Conservation (phyloP, 2,329 filamentous ascomycete genomes). For the Trichoderma citrinoviride region DNA sequence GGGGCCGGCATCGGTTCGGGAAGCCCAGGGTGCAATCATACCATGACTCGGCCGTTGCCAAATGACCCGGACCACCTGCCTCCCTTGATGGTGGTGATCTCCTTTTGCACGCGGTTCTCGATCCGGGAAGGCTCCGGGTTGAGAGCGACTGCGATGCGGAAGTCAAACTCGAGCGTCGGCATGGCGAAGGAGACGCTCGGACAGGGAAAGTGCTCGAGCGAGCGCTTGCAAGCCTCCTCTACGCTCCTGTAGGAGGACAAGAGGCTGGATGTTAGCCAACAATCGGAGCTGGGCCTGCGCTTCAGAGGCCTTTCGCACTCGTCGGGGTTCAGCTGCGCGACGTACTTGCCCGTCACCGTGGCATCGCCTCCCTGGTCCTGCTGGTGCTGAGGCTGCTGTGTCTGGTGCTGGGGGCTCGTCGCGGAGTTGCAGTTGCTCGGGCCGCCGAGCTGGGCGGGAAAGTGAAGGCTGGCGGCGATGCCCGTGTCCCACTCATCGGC, state of each 20-base stretch:
- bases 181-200: constrained; percentile 44
- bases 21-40: constrained; percentile 28
- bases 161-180: constrained; percentile 48
- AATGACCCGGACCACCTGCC: constrained; percentile 50
- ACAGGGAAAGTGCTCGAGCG: constrained; percentile 42
- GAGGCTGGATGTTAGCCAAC: constrained; percentile 23
- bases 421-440: constrained; percentile 14
- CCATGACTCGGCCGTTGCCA: constrained; percentile 47
- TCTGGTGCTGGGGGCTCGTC: constrained; percentile 7
- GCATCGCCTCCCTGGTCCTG: constrained; percentile 16
- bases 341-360: constrained; percentile 20
- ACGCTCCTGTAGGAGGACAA: constrained; percentile 31
- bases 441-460: neutral
- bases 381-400: constrained; percentile 15
- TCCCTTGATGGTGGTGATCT: constrained; percentile 49
- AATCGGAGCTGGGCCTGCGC: constrained; percentile 13
- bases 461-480: constrained; percentile 24
- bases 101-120: constrained; percentile 44
- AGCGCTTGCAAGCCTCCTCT: constrained; percentile 40
- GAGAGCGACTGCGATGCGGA: constrained; percentile 48
- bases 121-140: constrained; percentile 45
- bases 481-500: constrained; percentile 34
- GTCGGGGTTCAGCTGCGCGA: constrained; percentile 11
- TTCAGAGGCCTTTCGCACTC: constrained; percentile 10
- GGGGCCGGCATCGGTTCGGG: neutral